phyloP scores from a whole-genome alignment of 2,329 filamentous ascomycete species.

The Ploettnerulaceae sp. region DNA sequence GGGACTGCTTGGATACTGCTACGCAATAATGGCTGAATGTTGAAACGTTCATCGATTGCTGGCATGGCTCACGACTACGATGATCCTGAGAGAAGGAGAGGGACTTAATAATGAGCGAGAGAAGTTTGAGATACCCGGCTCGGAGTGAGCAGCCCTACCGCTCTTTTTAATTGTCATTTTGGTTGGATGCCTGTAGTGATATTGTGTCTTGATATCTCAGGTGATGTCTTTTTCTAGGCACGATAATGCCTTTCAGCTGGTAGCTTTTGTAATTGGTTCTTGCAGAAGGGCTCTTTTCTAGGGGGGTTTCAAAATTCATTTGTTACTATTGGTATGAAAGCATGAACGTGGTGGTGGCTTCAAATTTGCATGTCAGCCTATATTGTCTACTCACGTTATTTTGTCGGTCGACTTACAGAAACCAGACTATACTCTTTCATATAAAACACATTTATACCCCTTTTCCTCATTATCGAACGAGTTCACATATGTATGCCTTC shows the following conservation, averaged over 20 bases:
- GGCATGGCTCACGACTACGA: slow-evolving; percentile 23
- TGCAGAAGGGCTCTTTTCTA: slow-evolving; percentile 16
- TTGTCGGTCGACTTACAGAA: background rate
- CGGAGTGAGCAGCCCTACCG: slow-evolving; percentile 21
- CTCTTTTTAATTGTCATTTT: slow-evolving; percentile 22
- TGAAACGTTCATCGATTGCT: slow-evolving; percentile 21
- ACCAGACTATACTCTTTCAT: background rate
- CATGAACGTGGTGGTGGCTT: slow-evolving; percentile 1
- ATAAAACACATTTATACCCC: background rate
- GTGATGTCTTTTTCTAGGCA: slow-evolving; percentile 14
- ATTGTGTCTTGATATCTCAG: slow-evolving; percentile 16
- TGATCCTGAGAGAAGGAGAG: slow-evolving; percentile 9
- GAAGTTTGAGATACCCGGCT: slow-evolving; percentile 27
- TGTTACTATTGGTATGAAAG: slow-evolving; percentile 17
- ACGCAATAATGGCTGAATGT: slow-evolving; percentile 22
- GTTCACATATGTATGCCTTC: background rate
- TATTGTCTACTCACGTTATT: background rate
- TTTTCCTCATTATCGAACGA: background rate
- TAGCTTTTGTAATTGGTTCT: slow-evolving; percentile 29
- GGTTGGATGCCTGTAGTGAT: slow-evolving; percentile 11
- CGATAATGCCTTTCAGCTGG: slow-evolving; percentile 22
- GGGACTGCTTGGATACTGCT: slow-evolving; percentile 19
- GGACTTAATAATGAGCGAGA: slow-evolving; percentile 9
- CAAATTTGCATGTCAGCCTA: background rate
- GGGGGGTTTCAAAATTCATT: slow-evolving; percentile 20